Evolutionary conservation across 2,329 filamentous ascomycete species (phyloP).

Genomic region (Fusarium armeniacum): DNA sequence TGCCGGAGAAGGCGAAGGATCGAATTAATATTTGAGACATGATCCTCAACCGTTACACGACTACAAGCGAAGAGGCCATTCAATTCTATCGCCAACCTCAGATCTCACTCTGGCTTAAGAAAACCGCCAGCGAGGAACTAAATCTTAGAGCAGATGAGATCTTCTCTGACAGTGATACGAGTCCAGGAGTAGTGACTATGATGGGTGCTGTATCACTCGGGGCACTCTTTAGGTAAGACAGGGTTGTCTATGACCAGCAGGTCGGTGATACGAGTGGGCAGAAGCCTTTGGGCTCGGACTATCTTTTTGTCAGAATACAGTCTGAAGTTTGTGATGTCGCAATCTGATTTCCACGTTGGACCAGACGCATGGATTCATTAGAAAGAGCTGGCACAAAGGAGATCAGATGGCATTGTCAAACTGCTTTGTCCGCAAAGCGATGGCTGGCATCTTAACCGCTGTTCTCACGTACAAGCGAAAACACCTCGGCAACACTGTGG

Average conservation of each 20-base stretch:
- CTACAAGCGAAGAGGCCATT: constrained; percentile 38
- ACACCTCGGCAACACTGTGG: constrained; percentile 37
- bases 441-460: not conserved
- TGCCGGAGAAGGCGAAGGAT: constrained; percentile 41
- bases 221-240: constrained; percentile 36
- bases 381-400: not conserved
- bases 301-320: not conserved
- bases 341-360: not conserved
- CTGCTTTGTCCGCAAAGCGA: not conserved
- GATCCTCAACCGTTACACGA: constrained; percentile 45
- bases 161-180: constrained; percentile 54
- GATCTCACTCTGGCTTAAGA: constrained; percentile 24
- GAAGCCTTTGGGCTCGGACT: constrained; percentile 10
- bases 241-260: constrained; percentile 35
- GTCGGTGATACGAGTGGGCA: constrained; percentile 27
- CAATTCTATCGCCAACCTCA: constrained; percentile 43
- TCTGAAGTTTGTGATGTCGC: not conserved
- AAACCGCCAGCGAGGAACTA: constrained; percentile 17
- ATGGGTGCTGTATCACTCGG: constrained; percentile 56
- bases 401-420: not conserved
- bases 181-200: constrained; percentile 50
- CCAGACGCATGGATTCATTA: not conserved
- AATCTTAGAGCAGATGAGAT: constrained; percentile 43
- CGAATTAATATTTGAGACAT: constrained; percentile 55
- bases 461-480: constrained; percentile 29